Percentiles rank a stretch among this genome's conserved stretches.
phyloP scores from a whole-genome alignment of 805 yeast species.

The Starmerella geochares region DNA sequence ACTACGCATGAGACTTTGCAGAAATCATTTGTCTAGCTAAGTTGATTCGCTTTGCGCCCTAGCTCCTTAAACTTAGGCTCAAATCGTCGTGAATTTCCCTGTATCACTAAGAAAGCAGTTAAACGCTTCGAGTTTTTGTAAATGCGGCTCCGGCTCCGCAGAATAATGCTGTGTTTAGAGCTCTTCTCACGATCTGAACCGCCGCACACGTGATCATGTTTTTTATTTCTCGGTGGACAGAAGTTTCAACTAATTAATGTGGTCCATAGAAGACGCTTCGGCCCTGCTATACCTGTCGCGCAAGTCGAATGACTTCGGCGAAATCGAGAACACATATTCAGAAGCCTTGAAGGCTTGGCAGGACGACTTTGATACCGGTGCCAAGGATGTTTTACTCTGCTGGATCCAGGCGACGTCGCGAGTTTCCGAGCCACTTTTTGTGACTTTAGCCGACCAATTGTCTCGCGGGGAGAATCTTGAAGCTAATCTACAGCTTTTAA shows the following conservation, averaged over 20 bases:
- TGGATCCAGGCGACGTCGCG: slow-evolving; percentile 5
- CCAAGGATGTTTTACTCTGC: slow-evolving; percentile 5
- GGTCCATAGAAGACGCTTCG: slow-evolving; percentile 14
- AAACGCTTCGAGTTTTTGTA: too few relatives aligned
- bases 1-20: too few relatives aligned
- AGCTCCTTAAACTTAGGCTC: too few relatives aligned
- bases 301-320: slow-evolving; percentile 4
- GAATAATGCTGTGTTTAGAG: slow-evolving; percentile 16
- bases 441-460: background rate
- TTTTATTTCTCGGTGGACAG: background rate
- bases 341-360: slow-evolving; percentile 10
- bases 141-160: background rate
- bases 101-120: too few relatives aligned
- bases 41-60: too few relatives aligned
- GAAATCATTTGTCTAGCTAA: too few relatives aligned
- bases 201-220: background rate
- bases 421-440: background rate
- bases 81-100: too few relatives aligned
- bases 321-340: background rate
- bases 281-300: slow-evolving; percentile 15
- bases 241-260: background rate
- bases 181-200: too few relatives aligned
- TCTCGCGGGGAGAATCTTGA: background rate
- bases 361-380: background rate
- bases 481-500: slow-evolving; percentile 9